Evolutionary conservation across 768 basidiomycete genomes (phyloP), one percentile per base, ranked within the genome.

Genomic region (Collybia nuda): DNA sequence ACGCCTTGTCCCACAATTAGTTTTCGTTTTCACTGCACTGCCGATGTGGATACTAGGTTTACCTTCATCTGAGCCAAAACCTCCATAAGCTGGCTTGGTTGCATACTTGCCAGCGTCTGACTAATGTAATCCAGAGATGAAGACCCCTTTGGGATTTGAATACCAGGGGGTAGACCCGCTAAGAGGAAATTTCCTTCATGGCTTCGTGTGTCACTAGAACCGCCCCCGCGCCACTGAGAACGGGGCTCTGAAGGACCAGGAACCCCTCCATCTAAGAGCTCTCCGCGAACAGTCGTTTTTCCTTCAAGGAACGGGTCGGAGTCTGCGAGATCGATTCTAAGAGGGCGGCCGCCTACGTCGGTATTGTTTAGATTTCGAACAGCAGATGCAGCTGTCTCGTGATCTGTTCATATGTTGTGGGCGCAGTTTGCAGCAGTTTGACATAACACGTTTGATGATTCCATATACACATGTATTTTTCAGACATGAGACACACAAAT

Each of bases 51-150:
- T 36, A 58, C 58, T 43, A 48, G 15, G 53, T 78, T 62, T 65
- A 95, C 97, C 86, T 98, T 98, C 89, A 96, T 95, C 67, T 97
- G 93, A n/a, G 89, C 89, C 57, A 99, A 74, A 7, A 98, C 88
- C 69, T 99, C 96, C 70, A 95, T 84, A 55, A 96, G 74, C 62
- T 96, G 91, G 35, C 74, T 78, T 0, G 93, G 91, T 47, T 83
- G 81, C 76, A 96, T 90, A 23, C 75, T 83, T 37, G 89, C 95
- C 40, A 99, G 77, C 2, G 86, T 88, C 63, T 88, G 82, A 63
- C 83, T 92, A 64, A 98, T 98, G 48, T 79, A 77, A 65, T 98
- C 95, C 50, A 90, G 75, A 6, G 88, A 72, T 15, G 80, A 84
- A 36, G 80, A 73, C 17, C 93, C 93, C 11, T 78, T 81, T 8